Percentiles rank a stretch among this genome's conserved stretches.
Conservation (phyloP, 2,329 filamentous ascomycete species). For the Ceratocystis colombiana region DNA sequence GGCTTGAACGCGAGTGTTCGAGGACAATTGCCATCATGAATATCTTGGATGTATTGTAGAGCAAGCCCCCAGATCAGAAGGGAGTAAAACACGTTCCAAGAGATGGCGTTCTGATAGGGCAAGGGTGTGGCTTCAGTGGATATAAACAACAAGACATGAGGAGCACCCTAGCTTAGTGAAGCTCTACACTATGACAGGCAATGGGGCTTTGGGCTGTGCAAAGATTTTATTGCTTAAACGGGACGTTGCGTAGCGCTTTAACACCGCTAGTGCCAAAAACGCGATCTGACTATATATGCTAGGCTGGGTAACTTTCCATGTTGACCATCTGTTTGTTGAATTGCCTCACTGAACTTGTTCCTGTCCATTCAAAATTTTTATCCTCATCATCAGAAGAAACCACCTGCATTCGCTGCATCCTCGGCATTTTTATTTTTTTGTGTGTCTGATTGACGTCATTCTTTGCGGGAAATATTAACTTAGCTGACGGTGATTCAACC, state of each 20-base stretch:
- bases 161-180: background rate
- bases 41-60: background rate
- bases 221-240: constrained; percentile 12
- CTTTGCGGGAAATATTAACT: background rate
- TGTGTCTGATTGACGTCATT: background rate
- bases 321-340: background rate
- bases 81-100: constrained; percentile 13
- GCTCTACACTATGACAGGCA: constrained; percentile 1
- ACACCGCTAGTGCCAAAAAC: constrained; percentile 13
- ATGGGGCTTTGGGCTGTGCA: background rate
- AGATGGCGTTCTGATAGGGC: constrained; percentile 20
- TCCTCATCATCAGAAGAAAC: background rate
- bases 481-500: background rate
- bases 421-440: background rate
- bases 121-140: constrained; percentile 10
- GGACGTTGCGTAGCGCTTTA: constrained; percentile 2
- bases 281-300: constrained; percentile 14
- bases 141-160: too few relatives aligned
- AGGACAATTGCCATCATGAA: background rate
- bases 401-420: background rate
- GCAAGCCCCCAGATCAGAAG: background rate
- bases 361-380: background rate
- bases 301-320: background rate
- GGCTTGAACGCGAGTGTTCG: background rate
- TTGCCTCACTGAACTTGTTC: background rate